phyloP scores from a whole-genome alignment of 2,329 filamentous ascomycete genomes.

The Periconia sp. region DNA sequence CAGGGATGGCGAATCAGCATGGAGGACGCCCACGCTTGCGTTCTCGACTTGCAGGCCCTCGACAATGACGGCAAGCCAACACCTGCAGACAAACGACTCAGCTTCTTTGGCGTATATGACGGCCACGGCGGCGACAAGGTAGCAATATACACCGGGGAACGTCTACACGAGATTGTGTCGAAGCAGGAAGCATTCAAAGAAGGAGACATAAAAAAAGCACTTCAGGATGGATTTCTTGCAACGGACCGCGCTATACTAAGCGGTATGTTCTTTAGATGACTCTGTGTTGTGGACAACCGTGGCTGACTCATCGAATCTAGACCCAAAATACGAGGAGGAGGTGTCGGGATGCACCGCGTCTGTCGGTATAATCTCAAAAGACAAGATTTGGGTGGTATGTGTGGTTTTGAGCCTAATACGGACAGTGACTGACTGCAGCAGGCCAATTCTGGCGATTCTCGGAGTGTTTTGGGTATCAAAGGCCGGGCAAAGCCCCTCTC shows the following conservation, averaged over 20 bases:
- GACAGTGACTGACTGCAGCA: slow-evolving; percentile 48
- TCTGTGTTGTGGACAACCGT: slow-evolving; percentile 9
- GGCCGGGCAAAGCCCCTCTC: slow-evolving; percentile 96
- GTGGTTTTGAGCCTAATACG: neutral
- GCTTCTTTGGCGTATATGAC: slow-evolving; percentile 98
- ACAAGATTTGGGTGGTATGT: slow-evolving; percentile 95
- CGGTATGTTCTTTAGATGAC: slow-evolving; percentile 63
- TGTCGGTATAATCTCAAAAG: slow-evolving; percentile 83
- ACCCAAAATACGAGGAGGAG: slow-evolving; percentile 96
- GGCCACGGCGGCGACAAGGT: slow-evolving; percentile 98
- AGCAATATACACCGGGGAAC: slow-evolving; percentile 87
- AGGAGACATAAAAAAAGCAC: slow-evolving; percentile 89
- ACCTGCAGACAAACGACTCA: slow-evolving; percentile 74
- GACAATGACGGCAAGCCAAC: slow-evolving; percentile 62
- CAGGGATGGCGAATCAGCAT: slow-evolving; percentile 99
- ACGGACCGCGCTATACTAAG: slow-evolving; percentile 95
- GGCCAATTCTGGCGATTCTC: slow-evolving; percentile 97
- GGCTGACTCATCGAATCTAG: slow-evolving; percentile 58
- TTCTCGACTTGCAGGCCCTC: slow-evolving; percentile 82
- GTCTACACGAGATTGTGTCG: slow-evolving; percentile 91
- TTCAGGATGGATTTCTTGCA: slow-evolving; percentile 96
- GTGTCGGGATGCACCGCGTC: slow-evolving; percentile 97
- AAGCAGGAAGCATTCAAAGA: slow-evolving; percentile 94
- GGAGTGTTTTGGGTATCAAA: slow-evolving; percentile 94
- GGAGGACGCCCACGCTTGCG: slow-evolving; percentile 92